Evolutionary conservation across 768 basidiomycete genomes (phyloP).

Genomic region (Suillus tomentosus): DNA sequence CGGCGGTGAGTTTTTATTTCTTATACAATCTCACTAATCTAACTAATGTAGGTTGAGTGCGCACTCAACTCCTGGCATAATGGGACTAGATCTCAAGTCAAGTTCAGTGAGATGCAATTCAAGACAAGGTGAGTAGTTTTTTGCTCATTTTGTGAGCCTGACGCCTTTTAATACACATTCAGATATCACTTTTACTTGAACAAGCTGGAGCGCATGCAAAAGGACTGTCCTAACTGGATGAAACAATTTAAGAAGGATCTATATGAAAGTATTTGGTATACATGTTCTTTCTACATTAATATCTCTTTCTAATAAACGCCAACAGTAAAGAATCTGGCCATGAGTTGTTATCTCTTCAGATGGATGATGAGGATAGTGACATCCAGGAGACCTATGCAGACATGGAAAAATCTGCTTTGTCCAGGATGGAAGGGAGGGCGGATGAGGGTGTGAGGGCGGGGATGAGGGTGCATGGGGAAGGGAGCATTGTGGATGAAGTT

Average conservation of each 20-base stretch:
- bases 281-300: not conserved
- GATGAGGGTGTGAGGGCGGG: no score
- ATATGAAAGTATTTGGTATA: slow-evolving; percentile 2
- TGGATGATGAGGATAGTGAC: not conserved
- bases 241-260: slow-evolving; percentile 3
- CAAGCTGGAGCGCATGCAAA: not conserved
- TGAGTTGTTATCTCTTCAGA: not conserved
- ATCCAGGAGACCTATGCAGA: not conserved
- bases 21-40: not conserved
- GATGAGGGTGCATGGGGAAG: no score
- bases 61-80: not conserved
- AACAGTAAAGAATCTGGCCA: slow-evolving; percentile 1
- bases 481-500: not conserved
- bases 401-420: not conserved
- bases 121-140: not conserved
- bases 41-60: slow-evolving; percentile 1
- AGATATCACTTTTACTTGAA: not conserved
- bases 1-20: not conserved
- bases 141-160: not conserved
- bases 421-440: not conserved
- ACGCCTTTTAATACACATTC: not conserved
- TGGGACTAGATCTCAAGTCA: not conserved
- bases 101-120: slow-evolving; percentile 3
- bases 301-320: not conserved
- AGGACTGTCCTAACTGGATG: slow-evolving; percentile 1